Evolutionary conservation across 2,329 filamentous ascomycete species (phyloP).

Genomic region (Fusarium setosum): DNA sequence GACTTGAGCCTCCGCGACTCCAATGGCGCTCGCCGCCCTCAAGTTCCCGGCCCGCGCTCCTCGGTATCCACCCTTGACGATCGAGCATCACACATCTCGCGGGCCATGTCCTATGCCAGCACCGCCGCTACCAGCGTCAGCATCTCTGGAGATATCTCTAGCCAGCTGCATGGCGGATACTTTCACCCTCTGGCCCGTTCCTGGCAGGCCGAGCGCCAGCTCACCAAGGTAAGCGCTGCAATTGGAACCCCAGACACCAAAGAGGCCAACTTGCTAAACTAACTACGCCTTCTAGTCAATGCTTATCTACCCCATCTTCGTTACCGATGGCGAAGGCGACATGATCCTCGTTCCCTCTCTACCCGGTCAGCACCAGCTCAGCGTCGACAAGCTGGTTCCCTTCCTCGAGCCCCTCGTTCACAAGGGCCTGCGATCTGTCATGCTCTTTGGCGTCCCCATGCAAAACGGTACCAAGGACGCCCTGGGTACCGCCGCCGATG

Average conservation of each 20-base stretch:
- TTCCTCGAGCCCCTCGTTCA: conserved; percentile 88
- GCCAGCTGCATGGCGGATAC: conserved; percentile 86
- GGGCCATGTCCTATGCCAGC: conserved; percentile 74
- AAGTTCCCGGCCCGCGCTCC: conserved; percentile 51
- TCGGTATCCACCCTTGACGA: conserved; percentile 70
- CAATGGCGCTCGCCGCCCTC: conserved; percentile 59
- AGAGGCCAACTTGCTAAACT: conserved; percentile 23
- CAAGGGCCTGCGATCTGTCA: conserved; percentile 92
- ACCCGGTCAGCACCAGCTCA: conserved; percentile 89
- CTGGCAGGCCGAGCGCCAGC: conserved; percentile 86
- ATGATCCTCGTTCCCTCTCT: conserved; percentile 90
- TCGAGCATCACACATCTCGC: conserved; percentile 69
- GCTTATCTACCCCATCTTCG: conserved; percentile 97
- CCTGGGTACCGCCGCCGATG: conserved; percentile 90
- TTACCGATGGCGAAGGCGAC: conserved; percentile 94
- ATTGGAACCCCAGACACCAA: neutral
- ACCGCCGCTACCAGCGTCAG: conserved; percentile 76
- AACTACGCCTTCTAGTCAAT: conserved; percentile 74
- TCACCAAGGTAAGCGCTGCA: conserved; percentile 76
- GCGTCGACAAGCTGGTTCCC: conserved; percentile 85
- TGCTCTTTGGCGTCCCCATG: conserved; percentile 94
- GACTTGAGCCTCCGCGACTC: conserved; percentile 71
- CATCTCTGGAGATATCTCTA: conserved; percentile 81
- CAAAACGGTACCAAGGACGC: conserved; percentile 86
- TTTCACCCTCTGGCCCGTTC: conserved; percentile 81